Evolutionary conservation across 257 asterid genomes (phyloP), one percentile per base, ranked within the genome.

Genomic region (Salvia hispanica): DNA sequence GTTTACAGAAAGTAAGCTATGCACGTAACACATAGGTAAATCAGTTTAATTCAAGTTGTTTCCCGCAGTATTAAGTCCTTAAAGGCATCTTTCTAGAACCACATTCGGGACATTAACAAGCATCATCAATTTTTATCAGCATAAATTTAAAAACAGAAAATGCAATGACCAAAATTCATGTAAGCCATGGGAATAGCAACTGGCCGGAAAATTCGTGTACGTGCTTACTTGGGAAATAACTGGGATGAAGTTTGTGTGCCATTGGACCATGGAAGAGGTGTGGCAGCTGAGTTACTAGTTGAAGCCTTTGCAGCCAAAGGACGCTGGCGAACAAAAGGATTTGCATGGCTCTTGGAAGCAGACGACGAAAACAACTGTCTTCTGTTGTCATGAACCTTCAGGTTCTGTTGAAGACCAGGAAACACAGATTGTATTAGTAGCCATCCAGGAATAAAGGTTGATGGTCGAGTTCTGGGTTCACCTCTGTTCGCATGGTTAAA

Each of bases 401-500:
- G 62, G 76, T 90, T 93, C 99, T 90, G 85, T 58, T 33, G 45
- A 77, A 63, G 58, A 31, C 51, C 69, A 53, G 62, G 42, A 46
- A 25, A 58, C 67, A 44, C 31, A 15, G 34, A 40, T 15, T 25
- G 31, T 2, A 25, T 25, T 25, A 25, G 2, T 25, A 25, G 31
- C 31, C 2, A 25, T 25, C 2, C 31, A 25, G 2, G 31, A 25
- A 53, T 62, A 42, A 9, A 64, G 37, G 44, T 6, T 37, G 31
- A 34, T 18, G 9, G 15, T 6, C 31, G 31, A 25, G 3, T 43
- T 45, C 66, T 18, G 39, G 51, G 71, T 65, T 79, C 78, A 94
- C 98, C 99, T 94, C 96, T 53, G 99, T 94, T 65, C 99, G 83
- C 88, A 75, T 76, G 75, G 99, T 91, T 64, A 94, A 86, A 69